Evolutionary conservation across 768 basidiomycete species (phyloP).

Genomic region (Collybia sordida): DNA sequence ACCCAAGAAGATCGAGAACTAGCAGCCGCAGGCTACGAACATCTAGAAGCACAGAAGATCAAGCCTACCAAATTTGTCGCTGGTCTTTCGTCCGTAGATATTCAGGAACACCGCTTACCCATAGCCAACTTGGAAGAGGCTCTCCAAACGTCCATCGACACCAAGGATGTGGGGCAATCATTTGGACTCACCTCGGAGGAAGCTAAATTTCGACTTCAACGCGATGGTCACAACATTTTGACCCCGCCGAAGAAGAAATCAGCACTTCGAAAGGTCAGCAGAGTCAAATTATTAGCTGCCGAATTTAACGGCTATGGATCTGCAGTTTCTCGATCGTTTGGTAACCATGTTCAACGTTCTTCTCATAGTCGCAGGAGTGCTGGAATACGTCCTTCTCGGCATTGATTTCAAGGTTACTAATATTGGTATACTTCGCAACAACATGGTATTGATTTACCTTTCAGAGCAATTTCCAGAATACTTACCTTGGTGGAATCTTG

Average conservation of each 20-base stretch:
- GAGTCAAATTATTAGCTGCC: neutral
- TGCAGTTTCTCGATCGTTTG: slow-evolving; percentile 63
- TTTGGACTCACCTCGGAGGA: slow-evolving; percentile 52
- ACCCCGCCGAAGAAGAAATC: slow-evolving; percentile 71
- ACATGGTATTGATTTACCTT: slow-evolving; percentile 12
- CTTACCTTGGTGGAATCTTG: slow-evolving; percentile 69
- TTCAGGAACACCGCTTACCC: slow-evolving; percentile 53
- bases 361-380: slow-evolving; percentile 61
- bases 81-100: slow-evolving; percentile 48
- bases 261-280: slow-evolving; percentile 55
- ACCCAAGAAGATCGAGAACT: slow-evolving; percentile 69
- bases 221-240: slow-evolving; percentile 60
- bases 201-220: slow-evolving; percentile 50
- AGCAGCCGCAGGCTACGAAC: slow-evolving; percentile 68
- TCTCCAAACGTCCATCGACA: slow-evolving; percentile 50
- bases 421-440: neutral
- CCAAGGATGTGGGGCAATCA: slow-evolving; percentile 50
- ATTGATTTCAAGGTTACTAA: slow-evolving; percentile 53
- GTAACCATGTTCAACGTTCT: slow-evolving; percentile 67
- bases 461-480: slow-evolving; percentile 61
- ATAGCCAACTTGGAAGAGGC: slow-evolving; percentile 37
- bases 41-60: slow-evolving; percentile 47
- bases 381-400: slow-evolving; percentile 65
- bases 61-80: slow-evolving; percentile 25
- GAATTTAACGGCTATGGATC: slow-evolving; percentile 2